Percentiles rank a stretch among this genome's conserved stretches.
phyloP scores from a whole-genome alignment of 805 yeast genomes.

The Candida sithepensis region DNA sequence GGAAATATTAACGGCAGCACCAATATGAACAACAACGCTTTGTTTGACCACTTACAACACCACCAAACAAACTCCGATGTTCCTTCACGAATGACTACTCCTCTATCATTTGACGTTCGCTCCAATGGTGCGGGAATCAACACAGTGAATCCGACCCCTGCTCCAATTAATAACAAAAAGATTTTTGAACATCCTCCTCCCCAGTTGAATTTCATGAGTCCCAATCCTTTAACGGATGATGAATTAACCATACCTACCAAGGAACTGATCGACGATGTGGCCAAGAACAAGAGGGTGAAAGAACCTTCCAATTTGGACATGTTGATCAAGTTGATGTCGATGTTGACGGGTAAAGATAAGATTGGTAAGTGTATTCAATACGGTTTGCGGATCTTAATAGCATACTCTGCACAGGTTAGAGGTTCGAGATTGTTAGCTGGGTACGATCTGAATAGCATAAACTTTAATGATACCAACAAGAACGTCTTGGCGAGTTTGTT shows the following conservation, averaged over 20 bases:
- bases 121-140: background rate
- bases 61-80: slow-evolving; percentile 3
- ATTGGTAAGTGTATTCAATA: slow-evolving; percentile 63
- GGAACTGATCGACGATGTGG: slow-evolving; percentile 15
- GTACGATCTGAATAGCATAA: slow-evolving; percentile 11
- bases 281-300: slow-evolving; percentile 4
- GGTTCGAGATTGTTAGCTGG: slow-evolving; percentile 17
- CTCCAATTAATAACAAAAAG: background rate
- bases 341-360: slow-evolving; percentile 68
- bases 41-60: background rate
- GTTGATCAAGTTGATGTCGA: slow-evolving; percentile 49
- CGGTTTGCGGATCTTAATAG: slow-evolving; percentile 46
- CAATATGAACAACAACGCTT: background rate
- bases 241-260: slow-evolving; percentile 11
- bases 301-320: slow-evolving; percentile 24
- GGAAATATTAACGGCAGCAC: background rate
- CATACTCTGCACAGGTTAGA: slow-evolving; percentile 41
- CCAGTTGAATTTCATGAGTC: slow-evolving; percentile 13
- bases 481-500: slow-evolving; percentile 24
- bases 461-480: slow-evolving; percentile 24
- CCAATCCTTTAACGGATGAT: slow-evolving; percentile 17
- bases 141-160: background rate
- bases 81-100: slow-evolving; percentile 16
- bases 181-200: slow-evolving; percentile 8
- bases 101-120: slow-evolving; percentile 6